Evolutionary conservation across 495 filamentous ascomycete genomes (phyloP), one percentile per base, ranked within the genome.

Genomic region (Penicillium psychrofluorescens): DNA sequence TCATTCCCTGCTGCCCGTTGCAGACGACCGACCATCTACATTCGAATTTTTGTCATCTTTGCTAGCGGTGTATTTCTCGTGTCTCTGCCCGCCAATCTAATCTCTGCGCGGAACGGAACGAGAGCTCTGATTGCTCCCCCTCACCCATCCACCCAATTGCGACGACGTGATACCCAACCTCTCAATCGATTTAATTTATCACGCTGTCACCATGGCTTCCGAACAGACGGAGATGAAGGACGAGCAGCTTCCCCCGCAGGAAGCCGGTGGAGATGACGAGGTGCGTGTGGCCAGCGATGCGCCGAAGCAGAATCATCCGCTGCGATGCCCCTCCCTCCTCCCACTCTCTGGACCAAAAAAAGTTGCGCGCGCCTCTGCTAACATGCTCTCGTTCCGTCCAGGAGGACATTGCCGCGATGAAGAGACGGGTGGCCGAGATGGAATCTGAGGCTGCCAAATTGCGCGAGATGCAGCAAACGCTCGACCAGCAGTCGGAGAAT

Each of bases 341-440:
- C 16, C 4, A 1, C 16, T 16, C 16, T 16, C 16, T 16, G 16
- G 16, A 16, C 16, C 22, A 22, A 22, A 22, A 22, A 22, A 22
- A 4, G 1, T 22, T 41, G 38, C 14, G 29, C 30, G 10, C 7
- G 39, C 13, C 12, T 36, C 11, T 11, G 29, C 48, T 57, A 35
- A 57, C 32, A 11, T 35, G 35, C 15, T 38, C 11, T 31, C 36
- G 31, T 15, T 35, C 28, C 0, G 0, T 55, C 51, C 56, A 89
- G 85, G 86, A 97, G 68, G 94, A 99, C 63, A 97, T 99, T 59
- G 82, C 84, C 22, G 90, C 88, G 40, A 97, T 99, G 94, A 99
- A 99, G 76, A 81, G 81, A 56, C 84, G 92, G 56, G 91, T 99
- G 29, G 88, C 90, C 48, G 94, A 99, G 70, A 99, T 99, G 94